Evolutionary conservation across 768 basidiomycete genomes (phyloP).

Genomic region (Tylopilus intermedius): DNA sequence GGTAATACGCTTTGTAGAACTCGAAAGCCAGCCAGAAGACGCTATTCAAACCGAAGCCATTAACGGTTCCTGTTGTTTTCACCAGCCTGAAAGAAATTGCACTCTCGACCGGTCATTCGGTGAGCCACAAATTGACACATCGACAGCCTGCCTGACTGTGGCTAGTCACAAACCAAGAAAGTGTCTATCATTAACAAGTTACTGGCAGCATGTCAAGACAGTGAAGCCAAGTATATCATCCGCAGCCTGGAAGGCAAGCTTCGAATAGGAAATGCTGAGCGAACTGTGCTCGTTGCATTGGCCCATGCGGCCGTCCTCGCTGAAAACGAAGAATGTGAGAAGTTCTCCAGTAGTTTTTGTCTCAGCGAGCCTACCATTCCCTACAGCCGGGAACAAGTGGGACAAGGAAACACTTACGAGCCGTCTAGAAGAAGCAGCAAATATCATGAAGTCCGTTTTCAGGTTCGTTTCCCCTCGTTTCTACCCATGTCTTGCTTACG

Average conservation of each 20-base stretch:
- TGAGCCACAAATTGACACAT: conserved; percentile 30
- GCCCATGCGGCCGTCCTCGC: conserved; percentile 86
- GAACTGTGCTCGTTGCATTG: conserved; percentile 90
- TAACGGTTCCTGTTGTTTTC: conserved; percentile 88
- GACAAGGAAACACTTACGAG: conserved; percentile 65
- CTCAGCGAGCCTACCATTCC: conserved; percentile 1
- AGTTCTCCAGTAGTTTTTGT: neutral
- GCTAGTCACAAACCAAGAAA: conserved; percentile 89
- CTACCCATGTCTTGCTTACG: conserved; percentile 1
- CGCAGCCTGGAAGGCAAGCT: conserved; percentile 95
- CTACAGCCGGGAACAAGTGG: conserved; percentile 66
- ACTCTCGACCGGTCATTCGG: conserved; percentile 75
- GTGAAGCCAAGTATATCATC: conserved; percentile 95
- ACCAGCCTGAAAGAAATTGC: conserved; percentile 89
- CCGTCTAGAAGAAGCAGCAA: conserved; percentile 71
- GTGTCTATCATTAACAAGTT: conserved; percentile 92
- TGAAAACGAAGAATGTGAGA: conserved; percentile 60
- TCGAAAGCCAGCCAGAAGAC: conserved; percentile 92
- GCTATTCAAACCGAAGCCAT: conserved; percentile 87
- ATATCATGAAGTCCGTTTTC: conserved; percentile 84
- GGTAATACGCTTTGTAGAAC: conserved; percentile 46
- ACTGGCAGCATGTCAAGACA: conserved; percentile 83
- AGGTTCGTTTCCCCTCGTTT: conserved; percentile 48
- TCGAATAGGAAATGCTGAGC: conserved; percentile 94
- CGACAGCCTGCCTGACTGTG: neutral